Conservation (phyloP, 768 basidiomycete species). For the Saitozyma sp. region DNA sequence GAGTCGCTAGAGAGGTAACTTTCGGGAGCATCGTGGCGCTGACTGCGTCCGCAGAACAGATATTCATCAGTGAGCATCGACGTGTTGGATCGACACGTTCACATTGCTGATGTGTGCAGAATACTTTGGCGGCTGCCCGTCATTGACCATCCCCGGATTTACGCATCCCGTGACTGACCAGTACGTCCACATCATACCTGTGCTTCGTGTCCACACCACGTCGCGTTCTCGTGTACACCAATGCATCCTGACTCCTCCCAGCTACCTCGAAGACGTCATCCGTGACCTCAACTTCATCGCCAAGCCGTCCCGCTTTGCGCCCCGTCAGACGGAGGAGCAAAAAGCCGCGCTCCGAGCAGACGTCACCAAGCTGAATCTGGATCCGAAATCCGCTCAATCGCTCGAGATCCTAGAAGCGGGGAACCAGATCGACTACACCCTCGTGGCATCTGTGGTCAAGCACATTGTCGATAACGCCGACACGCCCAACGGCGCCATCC, state of each 20-base stretch:
- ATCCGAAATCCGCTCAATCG: conserved; percentile 58
- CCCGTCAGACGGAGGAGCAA: conserved; percentile 58
- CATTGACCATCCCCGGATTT: conserved; percentile 79
- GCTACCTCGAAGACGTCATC: conserved; percentile 80
- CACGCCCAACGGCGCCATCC: conserved; percentile 63
- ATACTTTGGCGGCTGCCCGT: conserved; percentile 79
- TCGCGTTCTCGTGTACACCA: no score
- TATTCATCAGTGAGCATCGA: conserved; percentile 56
- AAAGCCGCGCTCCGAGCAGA: conserved; percentile 58
- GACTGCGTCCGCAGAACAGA: conserved; percentile 24
- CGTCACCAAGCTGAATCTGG: conserved; percentile 61
- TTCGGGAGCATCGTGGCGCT: background rate
- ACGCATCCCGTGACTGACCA: conserved; percentile 74
- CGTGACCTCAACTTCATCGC: conserved; percentile 63
- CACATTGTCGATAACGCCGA: conserved; percentile 61
- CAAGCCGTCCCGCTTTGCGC: conserved; percentile 52
- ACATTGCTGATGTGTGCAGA: conserved; percentile 52
- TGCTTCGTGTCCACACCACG: no score
- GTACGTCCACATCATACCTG: conserved; percentile 54
- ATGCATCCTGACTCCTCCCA: conserved; percentile 44
- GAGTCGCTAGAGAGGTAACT: background rate
- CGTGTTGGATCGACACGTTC: background rate
- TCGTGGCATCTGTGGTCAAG: conserved; percentile 67
- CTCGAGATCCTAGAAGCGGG: conserved; percentile 65
- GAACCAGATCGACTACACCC: conserved; percentile 72